These are phyloP conservation scores for Yarrowia sp. DNA, from an alignment of 805 yeast species.

Conservation along the genomic window DNA sequence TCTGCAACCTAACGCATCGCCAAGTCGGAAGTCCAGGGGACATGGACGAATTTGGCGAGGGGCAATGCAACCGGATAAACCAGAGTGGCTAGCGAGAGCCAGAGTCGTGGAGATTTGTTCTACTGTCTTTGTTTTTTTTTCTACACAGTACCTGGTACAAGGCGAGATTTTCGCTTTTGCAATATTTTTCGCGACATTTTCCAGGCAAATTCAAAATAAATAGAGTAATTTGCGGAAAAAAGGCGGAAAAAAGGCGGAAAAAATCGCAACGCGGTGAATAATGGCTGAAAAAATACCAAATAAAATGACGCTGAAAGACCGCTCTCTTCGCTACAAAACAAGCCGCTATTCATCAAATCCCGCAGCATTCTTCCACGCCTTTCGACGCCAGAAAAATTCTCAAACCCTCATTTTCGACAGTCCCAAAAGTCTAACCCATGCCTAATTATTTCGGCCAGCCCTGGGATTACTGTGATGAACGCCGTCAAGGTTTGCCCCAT, in stretches of 20 bases:
- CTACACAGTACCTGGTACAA: not conserved
- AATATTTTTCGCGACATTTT: not conserved
- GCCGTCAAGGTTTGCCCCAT: not conserved
- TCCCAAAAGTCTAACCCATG: conserved; percentile 6
- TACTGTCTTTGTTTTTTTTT: not conserved
- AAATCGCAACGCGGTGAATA: not conserved
- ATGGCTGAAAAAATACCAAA: not conserved
- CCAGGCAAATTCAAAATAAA: not conserved
- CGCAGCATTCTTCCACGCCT: not conserved
- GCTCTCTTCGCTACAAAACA: not conserved
- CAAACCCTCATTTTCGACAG: not conserved
- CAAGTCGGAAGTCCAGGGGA: conserved; percentile 6
- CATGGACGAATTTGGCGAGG: not conserved
- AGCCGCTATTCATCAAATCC: not conserved
- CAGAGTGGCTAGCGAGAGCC: not conserved
- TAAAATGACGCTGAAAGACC: not conserved
- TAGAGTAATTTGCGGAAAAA: not conserved
- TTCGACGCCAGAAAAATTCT: not conserved
- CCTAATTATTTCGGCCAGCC: conserved; percentile 9
- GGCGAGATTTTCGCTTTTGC: not conserved
- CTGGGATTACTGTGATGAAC: conserved; percentile 5
- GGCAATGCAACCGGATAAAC: not conserved
- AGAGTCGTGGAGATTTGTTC: not conserved
- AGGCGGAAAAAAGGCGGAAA: not conserved
- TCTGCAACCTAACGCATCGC: conserved; percentile 17